Conservation (phyloP, 371 early-diverging fungal genomes). For the Mucor saturninus region DNA sequence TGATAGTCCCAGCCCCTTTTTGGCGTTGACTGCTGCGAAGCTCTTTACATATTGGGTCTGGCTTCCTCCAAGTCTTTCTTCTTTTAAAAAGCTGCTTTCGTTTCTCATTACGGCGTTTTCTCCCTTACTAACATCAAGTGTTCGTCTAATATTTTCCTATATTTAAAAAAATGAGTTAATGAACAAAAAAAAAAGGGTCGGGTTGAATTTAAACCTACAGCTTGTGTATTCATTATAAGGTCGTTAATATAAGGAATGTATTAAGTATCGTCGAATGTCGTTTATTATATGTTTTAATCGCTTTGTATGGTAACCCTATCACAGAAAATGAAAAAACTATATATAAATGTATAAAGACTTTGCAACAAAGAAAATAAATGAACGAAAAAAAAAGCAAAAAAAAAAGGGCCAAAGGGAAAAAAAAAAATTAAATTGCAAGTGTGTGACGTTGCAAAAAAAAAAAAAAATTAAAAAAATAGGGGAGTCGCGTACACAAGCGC, state of each 20-base stretch:
- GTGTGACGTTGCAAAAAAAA: too few species aligned
- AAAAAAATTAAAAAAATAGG: too few species aligned
- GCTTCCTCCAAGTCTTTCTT: neutral
- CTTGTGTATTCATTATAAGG: slow-evolving; percentile 14
- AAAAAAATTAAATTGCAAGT: neutral
- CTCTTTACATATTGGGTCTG: too few species aligned
- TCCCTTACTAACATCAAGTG: slow-evolving; percentile 1
- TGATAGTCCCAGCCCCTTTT: too few species aligned
- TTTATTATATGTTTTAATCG: too few species aligned
- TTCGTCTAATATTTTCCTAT: slow-evolving; percentile 18
- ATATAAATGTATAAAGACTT: neutral
- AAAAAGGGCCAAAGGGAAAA: neutral
- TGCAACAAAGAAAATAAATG: neutral
- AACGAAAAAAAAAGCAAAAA: neutral
- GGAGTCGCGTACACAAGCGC: neutral
- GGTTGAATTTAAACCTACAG: slow-evolving; percentile 3
- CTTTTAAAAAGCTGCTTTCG: neutral
- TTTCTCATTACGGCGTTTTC: neutral
- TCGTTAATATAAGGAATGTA: slow-evolving; percentile 3
- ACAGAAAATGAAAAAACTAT: neutral
- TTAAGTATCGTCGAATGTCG: neutral
- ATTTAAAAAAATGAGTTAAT: too few species aligned
- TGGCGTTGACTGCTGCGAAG: too few species aligned
- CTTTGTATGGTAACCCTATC: slow-evolving; percentile 1
- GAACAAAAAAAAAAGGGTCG: neutral